phyloP scores from a whole-genome alignment of 768 basidiomycete species.

The Leccinum imitatum region DNA sequence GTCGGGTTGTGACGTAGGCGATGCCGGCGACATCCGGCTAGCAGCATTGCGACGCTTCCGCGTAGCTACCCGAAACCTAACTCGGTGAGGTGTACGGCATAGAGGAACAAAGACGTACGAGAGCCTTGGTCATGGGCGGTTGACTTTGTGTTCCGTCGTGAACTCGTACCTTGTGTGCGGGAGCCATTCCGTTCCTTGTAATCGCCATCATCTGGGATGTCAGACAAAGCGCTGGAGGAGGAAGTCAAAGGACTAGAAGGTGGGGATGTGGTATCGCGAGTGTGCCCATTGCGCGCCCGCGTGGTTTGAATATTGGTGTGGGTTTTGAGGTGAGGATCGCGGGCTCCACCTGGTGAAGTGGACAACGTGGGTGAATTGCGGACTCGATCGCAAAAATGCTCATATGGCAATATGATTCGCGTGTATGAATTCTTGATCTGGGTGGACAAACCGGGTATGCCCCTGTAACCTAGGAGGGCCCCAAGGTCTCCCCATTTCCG shows the following conservation, averaged over 20 bases:
- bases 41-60: conserved; percentile 29
- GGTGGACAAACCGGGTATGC: conserved; percentile 77
- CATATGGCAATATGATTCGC: conserved; percentile 93
- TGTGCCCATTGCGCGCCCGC: conserved; percentile 38
- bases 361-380: conserved; percentile 58
- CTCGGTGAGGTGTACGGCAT: conserved; percentile 10
- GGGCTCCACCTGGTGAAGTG: conserved; percentile 37
- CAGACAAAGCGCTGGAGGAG: conserved; percentile 75
- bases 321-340: conserved; percentile 54
- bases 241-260: conserved; percentile 77
- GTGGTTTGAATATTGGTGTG: conserved; percentile 48
- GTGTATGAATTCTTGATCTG: conserved; percentile 90
- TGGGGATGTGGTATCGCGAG: conserved; percentile 51
- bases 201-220: conserved; percentile 77
- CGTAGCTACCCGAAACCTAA: conserved; percentile 30
- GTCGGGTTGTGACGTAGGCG: conserved; percentile 26
- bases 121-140: conserved; percentile 50
- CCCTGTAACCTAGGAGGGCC: conserved; percentile 76
- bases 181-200: conserved; percentile 51
- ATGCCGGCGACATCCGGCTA: conserved; percentile 25
- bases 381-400: conserved; percentile 80
- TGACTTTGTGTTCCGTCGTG: conserved; percentile 53
- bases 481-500: conserved; percentile 91
- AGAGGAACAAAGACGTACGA: conserved; percentile 30
- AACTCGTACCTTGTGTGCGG: conserved; percentile 38